These are phyloP conservation scores for Sclerotinia spermophila DNA, from an alignment of 2,329 filamentous ascomycete genomes.

Conservation along the genomic window DNA sequence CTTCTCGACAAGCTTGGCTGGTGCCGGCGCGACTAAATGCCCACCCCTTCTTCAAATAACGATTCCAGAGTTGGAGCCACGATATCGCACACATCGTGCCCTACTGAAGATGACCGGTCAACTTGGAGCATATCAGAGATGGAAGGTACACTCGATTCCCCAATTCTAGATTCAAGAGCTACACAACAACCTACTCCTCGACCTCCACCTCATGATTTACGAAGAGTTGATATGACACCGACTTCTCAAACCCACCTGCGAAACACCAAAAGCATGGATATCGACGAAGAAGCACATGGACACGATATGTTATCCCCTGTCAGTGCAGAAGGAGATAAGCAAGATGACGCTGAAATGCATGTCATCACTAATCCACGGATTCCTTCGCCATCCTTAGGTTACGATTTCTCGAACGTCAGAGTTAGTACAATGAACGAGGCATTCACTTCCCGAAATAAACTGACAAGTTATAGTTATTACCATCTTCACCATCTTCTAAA, in stretches of 20 bases:
- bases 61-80: conserved; percentile 27
- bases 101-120: conserved; percentile 41
- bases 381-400: conserved; percentile 47
- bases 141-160: conserved; percentile 34
- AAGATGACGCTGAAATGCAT: conserved; percentile 38
- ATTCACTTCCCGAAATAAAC: not conserved
- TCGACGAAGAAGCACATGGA: conserved; percentile 39
- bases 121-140: conserved; percentile 38
- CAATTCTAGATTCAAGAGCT: conserved; percentile 30
- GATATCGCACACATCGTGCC: conserved; percentile 42
- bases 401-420: conserved; percentile 53
- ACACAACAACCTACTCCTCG: conserved; percentile 35
- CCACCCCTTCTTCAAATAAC: conserved; percentile 35
- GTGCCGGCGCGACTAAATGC: conserved; percentile 37
- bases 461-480: conserved; percentile 44
- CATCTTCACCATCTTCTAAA: conserved; percentile 79
- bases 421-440: conserved; percentile 41
- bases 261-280: conserved; percentile 42
- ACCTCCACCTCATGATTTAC: conserved; percentile 32
- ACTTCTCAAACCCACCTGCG: conserved; percentile 37
- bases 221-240: conserved; percentile 32
- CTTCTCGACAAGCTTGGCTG: conserved; percentile 30
- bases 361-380: conserved; percentile 33
- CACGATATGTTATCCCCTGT: conserved; percentile 37
- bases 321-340: conserved; percentile 40